phyloP scores from a whole-genome alignment of 2,329 filamentous ascomycete species.

The Fusarium piperis region DNA sequence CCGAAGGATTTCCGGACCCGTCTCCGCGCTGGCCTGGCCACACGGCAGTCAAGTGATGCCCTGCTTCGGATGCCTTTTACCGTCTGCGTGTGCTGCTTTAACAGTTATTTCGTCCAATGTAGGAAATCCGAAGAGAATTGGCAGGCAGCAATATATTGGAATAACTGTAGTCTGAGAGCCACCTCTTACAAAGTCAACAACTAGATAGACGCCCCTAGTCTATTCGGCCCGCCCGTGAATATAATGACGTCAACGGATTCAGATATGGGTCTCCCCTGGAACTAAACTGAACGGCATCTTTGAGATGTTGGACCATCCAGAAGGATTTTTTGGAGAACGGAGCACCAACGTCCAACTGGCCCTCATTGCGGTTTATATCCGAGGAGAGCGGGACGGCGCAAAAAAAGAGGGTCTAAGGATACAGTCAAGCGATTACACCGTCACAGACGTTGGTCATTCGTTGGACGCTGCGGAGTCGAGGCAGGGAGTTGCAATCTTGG shows the following conservation, averaged over 20 bases:
- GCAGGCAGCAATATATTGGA: not conserved
- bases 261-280: constrained; percentile 5
- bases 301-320: not conserved
- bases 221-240: constrained; percentile 25
- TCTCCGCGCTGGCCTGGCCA: constrained; percentile 11
- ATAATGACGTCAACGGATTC: constrained; percentile 34
- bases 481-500: constrained; percentile 5
- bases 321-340: constrained; percentile 5
- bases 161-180: not conserved
- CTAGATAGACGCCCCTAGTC: not conserved
- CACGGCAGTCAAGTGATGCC: constrained; percentile 14
- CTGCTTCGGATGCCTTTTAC: not conserved
- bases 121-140: constrained; percentile 17
- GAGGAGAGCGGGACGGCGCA: constrained; percentile 16
- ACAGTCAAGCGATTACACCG: not conserved
- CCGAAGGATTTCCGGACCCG: constrained; percentile 30
- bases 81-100: not conserved
- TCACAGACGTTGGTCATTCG: constrained; percentile 18
- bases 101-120: constrained; percentile 3
- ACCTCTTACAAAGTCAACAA: not conserved
- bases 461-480: constrained; percentile 3
- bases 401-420: not conserved
- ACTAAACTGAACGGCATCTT: constrained; percentile 3
- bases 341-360: constrained; percentile 5
- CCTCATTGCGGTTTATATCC: constrained; percentile 11